Evolutionary conservation across 2,329 filamentous ascomycete genomes (phyloP).

Genomic region (Microcyclosporella mali): DNA sequence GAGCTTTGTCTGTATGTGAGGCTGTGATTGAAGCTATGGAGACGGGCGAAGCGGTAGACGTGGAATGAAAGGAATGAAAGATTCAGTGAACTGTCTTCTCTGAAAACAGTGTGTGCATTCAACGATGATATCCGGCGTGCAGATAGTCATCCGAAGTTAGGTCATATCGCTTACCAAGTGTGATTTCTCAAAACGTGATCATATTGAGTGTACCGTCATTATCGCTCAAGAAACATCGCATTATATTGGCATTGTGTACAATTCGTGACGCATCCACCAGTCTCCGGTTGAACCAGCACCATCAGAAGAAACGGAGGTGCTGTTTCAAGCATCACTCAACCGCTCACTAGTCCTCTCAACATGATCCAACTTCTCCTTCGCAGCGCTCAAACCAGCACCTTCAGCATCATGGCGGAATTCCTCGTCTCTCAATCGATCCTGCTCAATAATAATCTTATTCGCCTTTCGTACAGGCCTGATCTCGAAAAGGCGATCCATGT

Average conservation of each 20-base stretch:
- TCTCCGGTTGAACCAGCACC: too few species aligned
- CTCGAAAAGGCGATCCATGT: constrained; percentile 44
- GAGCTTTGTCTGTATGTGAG: constrained; percentile 49
- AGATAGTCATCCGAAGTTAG: too few species aligned
- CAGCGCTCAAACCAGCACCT: constrained; percentile 30
- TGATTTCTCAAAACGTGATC: too few species aligned
- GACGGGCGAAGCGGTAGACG: constrained; percentile 22
- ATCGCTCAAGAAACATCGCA: neutral
- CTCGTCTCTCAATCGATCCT: constrained; percentile 34
- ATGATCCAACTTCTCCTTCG: constrained; percentile 34
- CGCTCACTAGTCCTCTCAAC: constrained; percentile 24
- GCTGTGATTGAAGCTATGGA: constrained; percentile 44
- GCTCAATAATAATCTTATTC: constrained; percentile 35
- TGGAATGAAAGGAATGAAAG: constrained; percentile 1
- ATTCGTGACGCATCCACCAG: too few species aligned
- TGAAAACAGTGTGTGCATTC: too few species aligned
- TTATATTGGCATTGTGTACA: too few species aligned
- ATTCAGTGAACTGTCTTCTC: too few species aligned
- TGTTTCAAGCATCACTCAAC: constrained; percentile 9
- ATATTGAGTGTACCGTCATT: too few species aligned
- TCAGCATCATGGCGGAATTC: constrained; percentile 39
- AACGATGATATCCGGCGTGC: too few species aligned
- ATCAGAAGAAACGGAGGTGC: too few species aligned
- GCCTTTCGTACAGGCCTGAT: constrained; percentile 39
- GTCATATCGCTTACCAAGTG: too few species aligned